Base-by-base conservation (phyloP, 2,329 filamentous ascomycete genomes). In the Cordyceps farinosa region DNA sequence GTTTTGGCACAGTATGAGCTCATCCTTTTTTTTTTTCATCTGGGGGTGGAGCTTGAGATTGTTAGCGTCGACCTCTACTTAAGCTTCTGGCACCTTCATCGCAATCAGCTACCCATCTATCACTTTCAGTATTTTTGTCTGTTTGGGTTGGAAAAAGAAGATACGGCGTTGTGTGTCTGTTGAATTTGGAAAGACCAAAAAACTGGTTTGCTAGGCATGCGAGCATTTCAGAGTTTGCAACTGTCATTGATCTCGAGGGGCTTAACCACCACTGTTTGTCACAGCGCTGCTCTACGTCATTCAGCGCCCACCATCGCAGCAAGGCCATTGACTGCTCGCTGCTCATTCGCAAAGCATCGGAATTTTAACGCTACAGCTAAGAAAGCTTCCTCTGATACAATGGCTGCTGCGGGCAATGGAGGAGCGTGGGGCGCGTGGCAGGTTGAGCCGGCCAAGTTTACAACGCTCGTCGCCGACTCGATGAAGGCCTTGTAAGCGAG, bases 401-500 rank as follows among this genome's bases (percentile, higher is more conserved):
- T 62, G 60, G 52, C 60, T 10, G 44, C 52, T 10, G 62, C 68
- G 30, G 66, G 67, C 45, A 66, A 66, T 17, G 71, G 73, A 34
- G 71, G 74, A 56, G 69, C 75, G 7, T 76, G 74, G 74, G 76
- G 76, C 36, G 76, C 76, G 15, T 78, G 76, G 76, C 76, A 78
- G 70, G 73, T 74, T 50, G 69, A 74, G 70, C 66, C 74, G 5
- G 70, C 74, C 57, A 65, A 65, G 63, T 84, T 85, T 65, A 84
- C 80, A 15, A 75, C 79, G 71, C 72, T 76, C n/a, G 92, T 96
- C 56, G 89, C 96, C 63, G 80, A 82, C 69, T 88, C 91, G 10
- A 93, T 97, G 90, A 86, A 84, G 71, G 88, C 85, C 74, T 80
- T 97, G 89, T 94, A 78, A 74, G 88, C 79, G 58, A n/a, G 10